These are phyloP conservation scores for Chaetomiaceae sp. DNA, from an alignment of 2,329 filamentous ascomycete genomes.

Conservation along the genomic window DNA sequence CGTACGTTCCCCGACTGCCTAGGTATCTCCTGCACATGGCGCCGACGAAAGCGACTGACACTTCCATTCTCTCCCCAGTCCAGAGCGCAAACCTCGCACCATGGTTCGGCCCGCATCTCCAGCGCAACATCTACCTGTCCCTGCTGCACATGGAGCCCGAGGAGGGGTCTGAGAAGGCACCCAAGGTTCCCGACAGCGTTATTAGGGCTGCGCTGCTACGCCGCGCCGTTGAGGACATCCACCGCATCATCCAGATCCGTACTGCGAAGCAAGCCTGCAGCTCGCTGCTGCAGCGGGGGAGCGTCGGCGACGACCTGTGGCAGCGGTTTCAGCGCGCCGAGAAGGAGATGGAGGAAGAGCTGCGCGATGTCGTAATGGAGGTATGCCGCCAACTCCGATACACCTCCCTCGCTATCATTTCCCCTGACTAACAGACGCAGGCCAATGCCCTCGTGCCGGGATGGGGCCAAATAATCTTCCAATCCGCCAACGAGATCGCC, in stretches of 20 bases:
- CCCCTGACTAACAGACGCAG: constrained; percentile 44
- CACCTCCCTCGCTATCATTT: neutral
- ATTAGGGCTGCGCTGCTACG: constrained; percentile 83
- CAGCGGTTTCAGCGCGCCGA: constrained; percentile 87
- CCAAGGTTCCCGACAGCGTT: constrained; percentile 73
- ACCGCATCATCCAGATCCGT: constrained; percentile 82
- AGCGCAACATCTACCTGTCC: constrained; percentile 91
- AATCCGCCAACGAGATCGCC: constrained; percentile 93
- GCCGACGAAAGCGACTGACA: constrained; percentile 15
- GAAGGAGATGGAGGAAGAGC: constrained; percentile 95
- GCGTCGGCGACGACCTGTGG: constrained; percentile 93
- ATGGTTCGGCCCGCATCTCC: constrained; percentile 88
- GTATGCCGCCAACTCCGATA: constrained; percentile 43
- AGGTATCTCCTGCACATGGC: neutral
- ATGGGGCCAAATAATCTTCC: constrained; percentile 96
- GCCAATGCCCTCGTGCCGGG: constrained; percentile 83
- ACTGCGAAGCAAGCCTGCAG: constrained; percentile 84
- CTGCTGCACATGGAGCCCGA: constrained; percentile 73
- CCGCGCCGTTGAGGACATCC: constrained; percentile 88
- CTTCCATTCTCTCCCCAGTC: constrained; percentile 42
- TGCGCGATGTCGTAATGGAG: constrained; percentile 90
- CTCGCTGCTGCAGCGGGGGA: constrained; percentile 78
- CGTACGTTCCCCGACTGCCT: constrained; percentile 46
- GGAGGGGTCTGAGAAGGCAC: constrained; percentile 60
- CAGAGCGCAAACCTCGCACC: constrained; percentile 82